These are phyloP conservation scores for Puccinia triticina DNA, from an alignment of 1,284 basidiomycete species.

Conservation along the genomic window DNA sequence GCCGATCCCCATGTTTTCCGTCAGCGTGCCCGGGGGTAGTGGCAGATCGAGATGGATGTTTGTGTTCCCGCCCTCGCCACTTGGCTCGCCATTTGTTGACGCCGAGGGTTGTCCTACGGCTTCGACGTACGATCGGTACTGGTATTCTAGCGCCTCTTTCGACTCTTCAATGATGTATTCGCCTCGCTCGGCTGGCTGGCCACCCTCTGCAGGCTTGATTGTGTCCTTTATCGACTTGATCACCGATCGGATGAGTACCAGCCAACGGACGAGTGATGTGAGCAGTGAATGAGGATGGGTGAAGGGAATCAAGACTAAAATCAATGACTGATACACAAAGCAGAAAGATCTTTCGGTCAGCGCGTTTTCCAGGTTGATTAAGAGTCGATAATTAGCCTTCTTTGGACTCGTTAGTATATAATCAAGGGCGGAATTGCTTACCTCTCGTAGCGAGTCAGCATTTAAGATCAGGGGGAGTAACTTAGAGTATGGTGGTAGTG, in stretches of 20 bases:
- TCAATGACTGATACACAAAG: slow-evolving; percentile 34
- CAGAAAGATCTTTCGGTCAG: slow-evolving; percentile 3
- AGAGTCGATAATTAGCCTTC: not conserved
- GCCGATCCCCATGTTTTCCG: slow-evolving; percentile 71
- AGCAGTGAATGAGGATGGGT: slow-evolving; percentile 49
- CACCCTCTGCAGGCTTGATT: slow-evolving; percentile 32
- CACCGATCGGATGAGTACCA: slow-evolving; percentile 44
- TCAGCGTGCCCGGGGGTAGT: slow-evolving; percentile 54
- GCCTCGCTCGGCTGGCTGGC: slow-evolving; percentile 15
- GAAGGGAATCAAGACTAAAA: slow-evolving; percentile 50
- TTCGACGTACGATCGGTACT: slow-evolving; percentile 46
- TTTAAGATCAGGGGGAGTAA: slow-evolving; percentile 52
- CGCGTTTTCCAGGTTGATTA: not conserved
- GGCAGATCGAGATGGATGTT: slow-evolving; percentile 34
- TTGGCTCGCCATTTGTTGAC: slow-evolving; percentile 55
- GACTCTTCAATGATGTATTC: slow-evolving; percentile 49
- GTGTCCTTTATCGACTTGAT: slow-evolving; percentile 48
- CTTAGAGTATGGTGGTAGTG: slow-evolving; percentile 52
- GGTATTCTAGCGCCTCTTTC: slow-evolving; percentile 40
- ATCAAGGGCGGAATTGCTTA: slow-evolving; percentile 29
- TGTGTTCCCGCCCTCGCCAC: slow-evolving; percentile 65
- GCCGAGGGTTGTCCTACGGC: slow-evolving; percentile 67
- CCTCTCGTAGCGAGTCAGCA: slow-evolving; percentile 53
- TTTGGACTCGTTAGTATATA: not conserved
- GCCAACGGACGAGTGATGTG: slow-evolving; percentile 48